Base-by-base conservation (phyloP, 768 basidiomycete genomes). In the Albatrellus ellisii region DNA sequence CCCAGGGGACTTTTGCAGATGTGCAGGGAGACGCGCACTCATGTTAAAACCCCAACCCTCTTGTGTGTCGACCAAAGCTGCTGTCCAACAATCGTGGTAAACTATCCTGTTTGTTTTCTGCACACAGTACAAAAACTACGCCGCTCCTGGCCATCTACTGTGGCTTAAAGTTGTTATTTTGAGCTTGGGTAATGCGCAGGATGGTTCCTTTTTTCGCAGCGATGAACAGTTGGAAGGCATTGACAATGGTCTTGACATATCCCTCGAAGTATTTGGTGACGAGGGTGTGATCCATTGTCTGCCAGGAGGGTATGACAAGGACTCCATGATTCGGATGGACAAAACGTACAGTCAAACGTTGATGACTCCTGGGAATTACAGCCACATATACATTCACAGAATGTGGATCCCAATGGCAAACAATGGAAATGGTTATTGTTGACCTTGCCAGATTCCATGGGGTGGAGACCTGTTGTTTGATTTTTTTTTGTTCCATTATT, bases 61-160 rank as follows among this genome's bases (percentile, higher is more conserved):
- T 86, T 71, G 46, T 80, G 84, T 0, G 86, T 84, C 15, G 79
- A 83, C 86, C 87, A 91, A 9, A 79, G 62, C 17, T 82, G 58
- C 78, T 69, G 52, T 75, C 87, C 26, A 86, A 89, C 81, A 84
- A 87, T 12, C 86, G 69, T 57, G 84, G 87, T 60, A 91, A 89
- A 10, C 82, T 82, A 55, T 82, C 85, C 56, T n/a, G n/a, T n/a
- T n/a, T n/a, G n/a, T 87, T 83, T 52, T 85, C 79, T 54, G 88
- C 86, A 55, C 83, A 83, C 62, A 88, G 89, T 38, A 91, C 78
- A 56, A 88, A 91, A 12, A 89, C 76, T 36, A 86, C 83, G 8
- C 73, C 73, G 42, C 64, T 68, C 37, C 62, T 59, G 44, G 74
- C 67, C 59, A 70, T 66, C 4, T 59, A 57, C 32, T 65, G 62